phyloP scores from a whole-genome alignment of 768 basidiomycete species.

The Pholiota microspora region DNA sequence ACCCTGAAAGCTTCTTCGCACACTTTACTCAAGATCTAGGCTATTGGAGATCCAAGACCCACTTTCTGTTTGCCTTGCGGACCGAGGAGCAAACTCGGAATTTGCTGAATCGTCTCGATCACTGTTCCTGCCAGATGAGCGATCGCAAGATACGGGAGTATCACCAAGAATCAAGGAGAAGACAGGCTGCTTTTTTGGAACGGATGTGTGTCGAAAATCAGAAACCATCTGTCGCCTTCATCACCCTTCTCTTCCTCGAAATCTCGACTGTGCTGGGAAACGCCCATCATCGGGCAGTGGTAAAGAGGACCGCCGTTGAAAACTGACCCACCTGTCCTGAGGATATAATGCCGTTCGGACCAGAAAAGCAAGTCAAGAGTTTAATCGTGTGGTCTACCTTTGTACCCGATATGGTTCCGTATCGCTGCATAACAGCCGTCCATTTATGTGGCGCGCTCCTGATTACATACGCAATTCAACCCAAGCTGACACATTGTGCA shows the following conservation, averaged over 20 bases:
- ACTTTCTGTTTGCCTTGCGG: background rate
- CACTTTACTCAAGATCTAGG: background rate
- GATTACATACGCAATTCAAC: background rate
- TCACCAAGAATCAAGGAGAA: background rate
- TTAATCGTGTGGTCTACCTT: constrained; percentile 1
- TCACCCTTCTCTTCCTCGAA: background rate
- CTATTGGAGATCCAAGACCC: background rate
- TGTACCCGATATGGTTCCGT: constrained; percentile 1
- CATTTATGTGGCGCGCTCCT: constrained; percentile 4
- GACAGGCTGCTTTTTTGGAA: background rate
- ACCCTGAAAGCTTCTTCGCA: background rate
- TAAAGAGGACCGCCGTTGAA: background rate
- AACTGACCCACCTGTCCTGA: constrained; percentile 6
- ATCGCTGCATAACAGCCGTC: background rate
- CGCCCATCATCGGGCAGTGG: background rate
- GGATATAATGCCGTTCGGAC: constrained; percentile 6
- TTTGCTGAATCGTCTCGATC: background rate
- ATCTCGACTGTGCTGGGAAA: background rate
- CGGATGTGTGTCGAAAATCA: background rate
- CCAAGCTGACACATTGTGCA: background rate
- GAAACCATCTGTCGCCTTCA: constrained; percentile 1
- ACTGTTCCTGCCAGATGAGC: constrained; percentile 1
- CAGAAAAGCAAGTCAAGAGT: constrained; percentile 3
- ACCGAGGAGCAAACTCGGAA: background rate
- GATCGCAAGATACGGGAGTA: constrained; percentile 1